Base-by-base conservation (phyloP, 345 rosid genomes). In the Aquilaria sinensis region DNA sequence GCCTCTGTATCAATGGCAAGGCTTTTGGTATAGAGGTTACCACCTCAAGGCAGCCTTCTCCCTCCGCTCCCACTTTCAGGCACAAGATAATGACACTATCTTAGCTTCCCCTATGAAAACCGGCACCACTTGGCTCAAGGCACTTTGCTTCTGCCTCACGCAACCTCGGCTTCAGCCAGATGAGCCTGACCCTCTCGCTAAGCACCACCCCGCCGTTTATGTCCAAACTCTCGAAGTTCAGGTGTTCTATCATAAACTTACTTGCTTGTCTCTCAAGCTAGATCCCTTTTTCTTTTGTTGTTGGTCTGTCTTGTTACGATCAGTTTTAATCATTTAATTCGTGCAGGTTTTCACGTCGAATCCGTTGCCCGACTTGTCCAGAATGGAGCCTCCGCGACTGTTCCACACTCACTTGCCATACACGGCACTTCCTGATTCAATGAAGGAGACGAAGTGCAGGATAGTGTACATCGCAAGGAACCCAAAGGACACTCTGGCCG, bases 41-140 rank as follows among this genome's bases (percentile, higher is more conserved):
- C 62, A 66, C 46, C 50, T 66, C 7, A 48, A 66, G 33, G 69
- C 69, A 12, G 31, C 58, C 23, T 31, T 68, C 49, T 33, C 74
- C 2, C 1, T 66, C 12, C 62, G 65, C 8, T 74, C 72, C 8
- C 57, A 34, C 0, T 79, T 68, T 13, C 12, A 65, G 54, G 63
- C 81, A 0, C 57, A 32, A 4, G 51, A 57, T 3, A 71, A 67
- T 0, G 78, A 79, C 49, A 29, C 74, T 0, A 54, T 79, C 67
- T 56, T 78, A 11, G 70, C 78, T 2, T 68, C 81, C 45, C 60
- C 75, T 14, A 64, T 72, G 75, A 79, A 72, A 57, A 76, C 78
- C 5, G 80, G 83, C 1, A 76, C 70, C 53, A 75, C 76, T 5
- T 79, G 77, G 75, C 75, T 79, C 11, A 77, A 77, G 43, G 80